A percentile compares a stretch with the other conserved stretches of the same genome.
Conservation (phyloP, 768 basidiomycete genomes). For the Psilocybe cubensis region DNA sequence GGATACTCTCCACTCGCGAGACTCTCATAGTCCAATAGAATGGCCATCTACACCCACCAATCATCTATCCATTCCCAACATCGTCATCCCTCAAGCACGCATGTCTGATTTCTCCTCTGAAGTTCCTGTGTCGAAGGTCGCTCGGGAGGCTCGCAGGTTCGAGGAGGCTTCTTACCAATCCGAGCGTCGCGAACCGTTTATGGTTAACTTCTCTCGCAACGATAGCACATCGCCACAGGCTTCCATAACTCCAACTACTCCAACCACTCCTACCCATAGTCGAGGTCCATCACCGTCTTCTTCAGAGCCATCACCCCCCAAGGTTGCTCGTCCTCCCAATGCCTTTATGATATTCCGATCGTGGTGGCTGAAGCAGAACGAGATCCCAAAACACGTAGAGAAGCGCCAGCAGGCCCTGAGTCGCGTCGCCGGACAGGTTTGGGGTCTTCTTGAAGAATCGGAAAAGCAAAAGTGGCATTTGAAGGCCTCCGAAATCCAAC, state of each 20-base stretch:
- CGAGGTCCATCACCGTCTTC: slow-evolving; percentile 1
- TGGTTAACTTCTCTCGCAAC: neutral
- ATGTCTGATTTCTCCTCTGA: neutral
- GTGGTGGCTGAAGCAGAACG: slow-evolving; percentile 53
- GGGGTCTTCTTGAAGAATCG: slow-evolving; percentile 56
- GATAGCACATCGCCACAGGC: neutral
- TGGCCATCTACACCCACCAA: neutral
- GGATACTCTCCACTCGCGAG: neutral
- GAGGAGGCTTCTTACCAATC: neutral
- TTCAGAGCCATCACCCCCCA: slow-evolving; percentile 26
- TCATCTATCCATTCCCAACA: neutral
- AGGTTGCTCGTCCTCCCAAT: slow-evolving; percentile 78
- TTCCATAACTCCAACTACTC: neutral
- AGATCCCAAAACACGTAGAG: slow-evolving; percentile 54
- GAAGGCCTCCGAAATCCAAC: slow-evolving; percentile 50
- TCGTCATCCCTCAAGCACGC: neutral
- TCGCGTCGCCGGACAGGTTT: slow-evolving; percentile 68
- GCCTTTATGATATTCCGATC: slow-evolving; percentile 87
- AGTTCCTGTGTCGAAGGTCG: neutral
- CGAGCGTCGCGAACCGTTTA: neutral
- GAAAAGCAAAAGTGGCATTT: slow-evolving; percentile 51
- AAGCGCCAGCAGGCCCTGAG: slow-evolving; percentile 76
- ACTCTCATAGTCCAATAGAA: neutral
- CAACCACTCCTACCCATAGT: neutral
- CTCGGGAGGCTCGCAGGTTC: neutral